A percentile compares a stretch with the other conserved stretches of the same genome.
Conservation (phyloP, 345 rosid genomes). For the Brassica napus region DNA sequence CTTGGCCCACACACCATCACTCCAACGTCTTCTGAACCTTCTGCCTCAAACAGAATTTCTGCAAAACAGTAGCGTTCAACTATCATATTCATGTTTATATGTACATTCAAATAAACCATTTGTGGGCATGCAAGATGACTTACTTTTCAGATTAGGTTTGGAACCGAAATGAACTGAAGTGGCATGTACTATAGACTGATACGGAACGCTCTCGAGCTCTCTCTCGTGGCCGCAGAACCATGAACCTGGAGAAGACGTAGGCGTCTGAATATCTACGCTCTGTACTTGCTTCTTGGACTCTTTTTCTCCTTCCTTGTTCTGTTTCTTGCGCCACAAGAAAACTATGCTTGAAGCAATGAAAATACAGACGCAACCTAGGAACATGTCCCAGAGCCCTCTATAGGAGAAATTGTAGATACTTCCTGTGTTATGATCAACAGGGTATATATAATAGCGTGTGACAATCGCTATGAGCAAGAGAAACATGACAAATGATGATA, state of each 20-base stretch:
- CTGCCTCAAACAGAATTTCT: conserved; percentile 58
- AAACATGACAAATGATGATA: conserved; percentile 64
- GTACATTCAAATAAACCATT: too few species aligned
- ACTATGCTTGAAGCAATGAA: conserved; percentile 52
- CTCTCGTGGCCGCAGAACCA: conserved; percentile 43
- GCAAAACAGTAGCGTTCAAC: neutral
- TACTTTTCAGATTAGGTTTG: conserved; percentile 74
- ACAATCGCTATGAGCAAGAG: conserved; percentile 61
- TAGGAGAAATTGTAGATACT: conserved; percentile 44
- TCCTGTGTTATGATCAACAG: conserved; percentile 47
- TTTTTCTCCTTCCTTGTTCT: conserved; percentile 31
- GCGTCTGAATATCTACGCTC: conserved; percentile 40
- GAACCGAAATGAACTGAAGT: conserved; percentile 57
- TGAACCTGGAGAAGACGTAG: conserved; percentile 45
- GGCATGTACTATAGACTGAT: conserved; percentile 46
- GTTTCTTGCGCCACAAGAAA: conserved; percentile 66
- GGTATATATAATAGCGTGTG: conserved; percentile 65
- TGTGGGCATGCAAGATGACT: conserved; percentile 17
- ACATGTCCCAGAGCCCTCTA: conserved; percentile 51
- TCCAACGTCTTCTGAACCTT: conserved; percentile 58
- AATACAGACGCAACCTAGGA: conserved; percentile 54
- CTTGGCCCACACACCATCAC: conserved; percentile 74
- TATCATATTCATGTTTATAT: neutral
- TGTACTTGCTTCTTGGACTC: conserved; percentile 42
- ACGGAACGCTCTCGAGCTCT: conserved; percentile 57